Base-by-base conservation (phyloP, 768 basidiomycete genomes). In the Pisolithus orientalis region DNA sequence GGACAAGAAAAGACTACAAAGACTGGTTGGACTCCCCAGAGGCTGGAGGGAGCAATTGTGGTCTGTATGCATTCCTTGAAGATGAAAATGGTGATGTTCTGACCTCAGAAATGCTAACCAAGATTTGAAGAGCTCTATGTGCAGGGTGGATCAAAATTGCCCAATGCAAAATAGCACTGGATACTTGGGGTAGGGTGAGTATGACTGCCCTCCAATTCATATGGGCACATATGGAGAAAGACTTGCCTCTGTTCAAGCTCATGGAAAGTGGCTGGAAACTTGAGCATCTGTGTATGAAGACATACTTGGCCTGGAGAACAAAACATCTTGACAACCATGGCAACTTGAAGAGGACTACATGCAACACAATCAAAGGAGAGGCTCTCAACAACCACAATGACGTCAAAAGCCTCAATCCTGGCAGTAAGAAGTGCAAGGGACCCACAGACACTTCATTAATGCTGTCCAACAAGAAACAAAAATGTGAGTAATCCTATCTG, bases 101-200 rank as follows among this genome's bases (percentile, higher is more conserved):
- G 21, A 32, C 2, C 39, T 55, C 13, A 16, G 34, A 8, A 25
- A 39, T n/a, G 52, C 52, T 25, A 14, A 13, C 10, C 40, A 40
- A n/a, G 39, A 21, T 21, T 21, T 2, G 21, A 21, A 21, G 21
- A 21, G 21, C 21, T 21, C 21, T 21, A 21, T 21, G 11, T 25
- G 31, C 29, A 2, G 51, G 51, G 39, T 55, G 54, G 54, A 47
- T 28, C 1, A n/a, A 55, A 39, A 46, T 55, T 10, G 25, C 40
- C 9, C n/a, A 9, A 4, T 45, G 34, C 13, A 46, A 52, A 2
- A 13, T 31, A 3, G 29, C 54, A 1, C 54, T 46, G 4, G 16
- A 28, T 11, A 38, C 43, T 6, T 55, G 21, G 21, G 21, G 21
- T 21, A 21, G 21, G 21, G 21, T 2, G 21, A 21, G 21, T 2